Evolutionary conservation across 1,284 basidiomycete genomes (phyloP), one percentile per base, ranked within the genome.

Genomic region (Psilocybe mexicana): DNA sequence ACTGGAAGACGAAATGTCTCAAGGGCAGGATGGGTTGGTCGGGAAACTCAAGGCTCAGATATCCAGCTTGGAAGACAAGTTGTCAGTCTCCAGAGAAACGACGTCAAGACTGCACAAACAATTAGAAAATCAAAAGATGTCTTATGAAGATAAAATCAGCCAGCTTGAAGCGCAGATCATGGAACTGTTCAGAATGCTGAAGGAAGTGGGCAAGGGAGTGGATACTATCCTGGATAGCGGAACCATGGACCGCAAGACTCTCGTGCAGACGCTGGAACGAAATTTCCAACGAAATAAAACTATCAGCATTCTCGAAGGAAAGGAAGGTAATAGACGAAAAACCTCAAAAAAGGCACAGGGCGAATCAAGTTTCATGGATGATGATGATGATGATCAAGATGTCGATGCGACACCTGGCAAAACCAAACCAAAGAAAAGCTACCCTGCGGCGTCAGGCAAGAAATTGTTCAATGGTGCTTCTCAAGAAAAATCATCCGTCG

Each of bases 111-210:
- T 94, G 4, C 89, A 93, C 65, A 84, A 84, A 23, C 91, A 95
- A 69, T 78, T 98, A 64, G 87, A 87, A 60, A 83, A 85, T 48
- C 93, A 96, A 78, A 92, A 90, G 69, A 75, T 77, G 35, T 87
- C 85, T 10, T 96, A 96, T 69, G 92, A 96, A 67, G 91, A 94
- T 61, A 87, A 89, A 61, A 93, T 98, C 57, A 81, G 85, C 1
- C 92, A 94, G 69, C 85, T 98, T 14, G 94, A 98, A 70, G 82
- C 90, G 6, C 93, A 97, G 77, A 96, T 96, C 61, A 86, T 93
- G 78, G 96, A 98, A 72, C 74, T 98, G 18, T 98, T 96, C 79
- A 83, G 90, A 63, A 96, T 96, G 91, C 79, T 97, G 48, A 92
- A 88, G 69, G 91, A 95, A 67, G 83, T 90, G 33, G 87, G 88